Evolutionary conservation across 208 protist species (phyloP).

Genomic region (Strigomonas oncopelti): DNA sequence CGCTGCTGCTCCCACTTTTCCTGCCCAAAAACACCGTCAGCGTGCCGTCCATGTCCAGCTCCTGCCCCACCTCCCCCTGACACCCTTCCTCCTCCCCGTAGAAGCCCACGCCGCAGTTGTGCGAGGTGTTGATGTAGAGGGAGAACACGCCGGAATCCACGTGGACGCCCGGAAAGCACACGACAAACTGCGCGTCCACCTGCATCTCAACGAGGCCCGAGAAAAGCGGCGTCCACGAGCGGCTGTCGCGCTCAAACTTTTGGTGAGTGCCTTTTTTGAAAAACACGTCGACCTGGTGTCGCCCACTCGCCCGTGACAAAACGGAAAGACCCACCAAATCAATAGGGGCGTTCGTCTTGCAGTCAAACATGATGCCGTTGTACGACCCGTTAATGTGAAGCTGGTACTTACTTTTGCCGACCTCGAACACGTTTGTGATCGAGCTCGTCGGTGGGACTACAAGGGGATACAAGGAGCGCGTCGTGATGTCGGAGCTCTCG

Average conservation of each 20-base stretch:
- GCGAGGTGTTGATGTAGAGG: constrained; percentile 86
- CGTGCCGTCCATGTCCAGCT: constrained; percentile 78
- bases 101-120: constrained; percentile 84
- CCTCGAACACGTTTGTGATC: constrained; percentile 73
- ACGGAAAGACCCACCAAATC: constrained; percentile 68
- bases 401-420: constrained; percentile 74
- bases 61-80: constrained; percentile 57
- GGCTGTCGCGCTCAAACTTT: constrained; percentile 51
- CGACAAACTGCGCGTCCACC: constrained; percentile 47
- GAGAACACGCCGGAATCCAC: constrained; percentile 73
- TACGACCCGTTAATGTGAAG: constrained; percentile 68
- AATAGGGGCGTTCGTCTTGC: constrained; percentile 61
- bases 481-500: constrained; percentile 46
- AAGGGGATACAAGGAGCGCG: constrained; percentile 48
- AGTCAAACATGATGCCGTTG: constrained; percentile 91
- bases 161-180: constrained; percentile 57
- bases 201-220: constrained; percentile 75
- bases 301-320: constrained; percentile 62
- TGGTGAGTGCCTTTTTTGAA: constrained; percentile 77
- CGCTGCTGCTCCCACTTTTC: constrained; percentile 69
- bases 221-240: constrained; percentile 71
- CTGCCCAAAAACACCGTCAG: constrained; percentile 74
- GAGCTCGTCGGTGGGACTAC: constrained; percentile 54
- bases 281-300: constrained; percentile 80
- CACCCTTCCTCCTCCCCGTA: constrained; percentile 83